These are phyloP conservation scores for Xenoacremonium recifei DNA, from an alignment of 2,329 filamentous ascomycete genomes.

Conservation along the genomic window DNA sequence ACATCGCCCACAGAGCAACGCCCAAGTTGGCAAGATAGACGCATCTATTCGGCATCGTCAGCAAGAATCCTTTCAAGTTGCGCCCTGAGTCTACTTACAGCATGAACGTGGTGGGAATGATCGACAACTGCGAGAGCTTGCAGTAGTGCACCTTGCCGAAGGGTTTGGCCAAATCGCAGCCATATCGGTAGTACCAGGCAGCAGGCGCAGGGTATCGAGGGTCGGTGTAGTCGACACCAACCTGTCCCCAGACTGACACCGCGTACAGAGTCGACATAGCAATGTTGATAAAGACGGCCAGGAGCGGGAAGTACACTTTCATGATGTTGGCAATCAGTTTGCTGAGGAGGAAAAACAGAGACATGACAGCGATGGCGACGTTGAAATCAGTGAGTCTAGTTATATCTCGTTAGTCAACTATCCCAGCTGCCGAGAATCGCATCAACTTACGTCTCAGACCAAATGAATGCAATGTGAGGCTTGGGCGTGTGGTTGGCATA, in stretches of 20 bases:
- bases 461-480: conserved; percentile 65
- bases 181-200: conserved; percentile 74
- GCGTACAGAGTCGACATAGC: conserved; percentile 61
- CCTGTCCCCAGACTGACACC: conserved; percentile 67
- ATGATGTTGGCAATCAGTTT: conserved; percentile 70
- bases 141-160: conserved; percentile 59
- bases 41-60: too few relatives aligned
- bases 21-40: conserved; percentile 59
- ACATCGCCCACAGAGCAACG: conserved; percentile 57
- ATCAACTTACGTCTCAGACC: conserved; percentile 66
- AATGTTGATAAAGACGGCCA: conserved; percentile 59
- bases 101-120: conserved; percentile 65
- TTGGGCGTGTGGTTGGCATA: conserved; percentile 68
- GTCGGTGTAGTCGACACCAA: conserved; percentile 71
- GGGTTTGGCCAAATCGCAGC: conserved; percentile 60
- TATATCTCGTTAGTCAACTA: not conserved
- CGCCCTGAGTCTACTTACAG: too few relatives aligned
- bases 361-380: conserved; percentile 72
- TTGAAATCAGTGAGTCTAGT: conserved; percentile 73
- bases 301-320: conserved; percentile 66
- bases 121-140: conserved; percentile 64
- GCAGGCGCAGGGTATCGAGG: conserved; percentile 57
- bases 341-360: conserved; percentile 71
- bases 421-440: not conserved
- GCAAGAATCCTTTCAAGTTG: too few relatives aligned